phyloP scores from a whole-genome alignment of 371 early-diverging fungal genomes.

The Mucor plumbeus region DNA sequence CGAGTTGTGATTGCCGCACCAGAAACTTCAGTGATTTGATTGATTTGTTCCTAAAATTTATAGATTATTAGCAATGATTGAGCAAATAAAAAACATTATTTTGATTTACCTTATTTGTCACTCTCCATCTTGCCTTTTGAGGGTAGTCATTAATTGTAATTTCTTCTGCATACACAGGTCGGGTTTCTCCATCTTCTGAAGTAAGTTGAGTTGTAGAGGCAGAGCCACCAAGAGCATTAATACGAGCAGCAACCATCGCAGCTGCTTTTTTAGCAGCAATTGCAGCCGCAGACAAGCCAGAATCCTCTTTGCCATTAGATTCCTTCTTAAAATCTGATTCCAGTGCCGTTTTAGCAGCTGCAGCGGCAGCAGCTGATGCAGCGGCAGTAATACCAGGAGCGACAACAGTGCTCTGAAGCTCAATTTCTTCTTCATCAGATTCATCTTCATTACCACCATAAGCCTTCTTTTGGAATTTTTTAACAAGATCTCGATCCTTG shows the following conservation, averaged over 20 bases:
- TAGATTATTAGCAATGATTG: neutral
- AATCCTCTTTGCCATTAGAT: conserved; percentile 41
- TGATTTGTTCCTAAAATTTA: conserved; percentile 76
- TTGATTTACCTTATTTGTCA: conserved; percentile 86
- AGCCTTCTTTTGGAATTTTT: conserved; percentile 89
- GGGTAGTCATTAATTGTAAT: conserved; percentile 98
- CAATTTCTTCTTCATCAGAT: conserved; percentile 77
- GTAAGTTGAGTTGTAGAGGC: conserved; percentile 24
- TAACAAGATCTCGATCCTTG: conserved; percentile 88
- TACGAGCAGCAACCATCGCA: conserved; percentile 49
- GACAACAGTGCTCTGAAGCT: conserved; percentile 44
- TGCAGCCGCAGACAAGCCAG: conserved; percentile 53
- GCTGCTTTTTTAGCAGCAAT: conserved; percentile 57
- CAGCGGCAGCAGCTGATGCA: conserved; percentile 49
- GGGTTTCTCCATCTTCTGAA: conserved; percentile 37
- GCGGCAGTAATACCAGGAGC: conserved; percentile 41
- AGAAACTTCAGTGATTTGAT: conserved; percentile 87
- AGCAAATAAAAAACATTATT: neutral
- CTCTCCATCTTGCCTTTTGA: conserved; percentile 94
- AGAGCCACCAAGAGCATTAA: conserved; percentile 46
- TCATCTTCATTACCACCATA: conserved; percentile 78
- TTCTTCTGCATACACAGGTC: conserved; percentile 74
- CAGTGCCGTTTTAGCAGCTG: conserved; percentile 49
- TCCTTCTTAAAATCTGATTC: conserved; percentile 43
- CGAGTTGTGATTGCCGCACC: conserved; percentile 96